Conservation (phyloP, 2,329 filamentous ascomycete species). For the Didymella pomorum region DNA sequence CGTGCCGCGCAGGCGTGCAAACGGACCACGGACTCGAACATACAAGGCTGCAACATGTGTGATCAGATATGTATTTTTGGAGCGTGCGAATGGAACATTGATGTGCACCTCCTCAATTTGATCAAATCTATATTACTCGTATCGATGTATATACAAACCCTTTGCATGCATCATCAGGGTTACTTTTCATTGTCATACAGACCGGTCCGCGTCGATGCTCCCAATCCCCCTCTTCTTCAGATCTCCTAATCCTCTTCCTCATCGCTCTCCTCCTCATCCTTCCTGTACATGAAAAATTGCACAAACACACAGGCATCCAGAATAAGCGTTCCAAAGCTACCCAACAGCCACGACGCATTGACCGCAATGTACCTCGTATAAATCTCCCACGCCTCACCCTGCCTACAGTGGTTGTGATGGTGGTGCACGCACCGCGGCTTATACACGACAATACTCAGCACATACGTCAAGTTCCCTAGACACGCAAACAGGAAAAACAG, state of each 20-base stretch:
- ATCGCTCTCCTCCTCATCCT: slow-evolving; percentile 51
- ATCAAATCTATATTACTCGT: not conserved
- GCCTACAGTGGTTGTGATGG: slow-evolving; percentile 59
- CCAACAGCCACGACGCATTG: slow-evolving; percentile 89
- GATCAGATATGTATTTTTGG: not conserved
- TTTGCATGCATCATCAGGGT: not conserved
- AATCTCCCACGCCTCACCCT: slow-evolving; percentile 70
- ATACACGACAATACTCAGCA: slow-evolving; percentile 89
- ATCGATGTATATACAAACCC: no score
- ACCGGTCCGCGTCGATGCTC: not conserved
- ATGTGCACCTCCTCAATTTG: not conserved
- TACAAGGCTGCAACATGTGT: not conserved
- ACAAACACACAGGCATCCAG: slow-evolving; percentile 87
- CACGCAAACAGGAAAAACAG: slow-evolving; percentile 98
- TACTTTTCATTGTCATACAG: not conserved
- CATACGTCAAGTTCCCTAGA: slow-evolving; percentile 92
- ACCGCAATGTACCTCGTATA: slow-evolving; percentile 87
- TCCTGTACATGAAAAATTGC: slow-evolving; percentile 87
- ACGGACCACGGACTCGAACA: not conserved
- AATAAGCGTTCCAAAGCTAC: slow-evolving; percentile 85
- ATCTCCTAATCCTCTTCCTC: slow-evolving; percentile 38
- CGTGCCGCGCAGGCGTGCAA: not conserved
- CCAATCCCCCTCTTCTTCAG: not conserved
- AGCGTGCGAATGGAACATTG: not conserved
- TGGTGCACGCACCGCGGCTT: slow-evolving; percentile 70